These are phyloP conservation scores for Pilasporangium apinafurcum DNA, from an alignment of 352 stramenopile species.

Conservation along the genomic window DNA sequence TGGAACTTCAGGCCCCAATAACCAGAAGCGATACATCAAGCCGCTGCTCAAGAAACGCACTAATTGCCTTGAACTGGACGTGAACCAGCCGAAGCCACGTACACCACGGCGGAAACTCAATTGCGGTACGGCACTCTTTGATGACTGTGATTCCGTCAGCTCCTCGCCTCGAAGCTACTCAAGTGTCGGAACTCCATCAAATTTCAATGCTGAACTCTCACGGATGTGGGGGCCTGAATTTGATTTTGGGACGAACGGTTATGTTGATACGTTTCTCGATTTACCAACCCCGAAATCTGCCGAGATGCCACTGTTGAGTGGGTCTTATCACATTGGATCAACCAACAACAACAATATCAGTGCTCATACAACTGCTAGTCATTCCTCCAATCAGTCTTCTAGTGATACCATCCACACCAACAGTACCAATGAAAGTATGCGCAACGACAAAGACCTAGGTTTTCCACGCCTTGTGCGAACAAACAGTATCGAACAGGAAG, in stretches of 20 bases:
- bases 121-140: slow-evolving; percentile 43
- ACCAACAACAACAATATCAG: slow-evolving; percentile 8
- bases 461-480: slow-evolving; percentile 59
- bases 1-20: neutral
- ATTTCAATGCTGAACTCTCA: slow-evolving; percentile 37
- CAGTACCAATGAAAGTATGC: neutral
- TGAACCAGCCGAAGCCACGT: slow-evolving; percentile 52
- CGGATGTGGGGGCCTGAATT: slow-evolving; percentile 63
- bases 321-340: slow-evolving; percentile 7
- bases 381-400: no score
- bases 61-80: slow-evolving; percentile 43
- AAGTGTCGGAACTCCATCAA: slow-evolving; percentile 64
- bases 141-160: slow-evolving; percentile 30
- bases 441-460: slow-evolving; percentile 21
- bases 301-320: slow-evolving; percentile 26
- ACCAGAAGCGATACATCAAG: slow-evolving; percentile 32
- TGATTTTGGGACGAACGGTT: slow-evolving; percentile 31
- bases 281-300: slow-evolving; percentile 56
- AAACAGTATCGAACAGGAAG: slow-evolving; percentile 70
- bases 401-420: no score
- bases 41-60: slow-evolving; percentile 60
- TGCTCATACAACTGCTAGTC: no score
- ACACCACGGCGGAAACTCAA: slow-evolving; percentile 65
- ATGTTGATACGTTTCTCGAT: slow-evolving; percentile 73
- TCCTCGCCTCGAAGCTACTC: slow-evolving; percentile 28